Base-by-base conservation (phyloP, 2,329 filamentous ascomycete genomes). In the Aspergillus intermedius region DNA sequence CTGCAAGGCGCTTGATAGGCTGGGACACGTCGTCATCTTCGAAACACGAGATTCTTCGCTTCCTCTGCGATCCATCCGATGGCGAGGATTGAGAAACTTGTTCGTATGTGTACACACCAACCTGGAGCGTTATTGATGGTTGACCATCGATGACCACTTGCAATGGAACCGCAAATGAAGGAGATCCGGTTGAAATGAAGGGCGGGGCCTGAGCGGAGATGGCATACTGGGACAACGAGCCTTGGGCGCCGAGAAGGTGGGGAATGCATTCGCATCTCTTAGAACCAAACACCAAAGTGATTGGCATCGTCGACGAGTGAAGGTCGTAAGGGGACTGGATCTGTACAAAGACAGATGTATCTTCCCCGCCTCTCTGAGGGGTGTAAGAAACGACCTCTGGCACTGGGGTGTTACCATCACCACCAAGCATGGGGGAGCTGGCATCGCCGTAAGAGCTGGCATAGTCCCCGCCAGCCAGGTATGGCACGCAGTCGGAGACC, bases 291-390 rank as follows among this genome's bases (percentile, higher is more conserved):
- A 84, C 79, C 47, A 95, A 69, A 54, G 73, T 84, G 60, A 88
- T 83, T 45, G 76, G 54, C 9, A 63, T 74, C 59, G 74, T 77
- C 50, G 76, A 77, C 28, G 76, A 78, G 67, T 83, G 79, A 49
- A 95, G 71, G 62, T 95, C 86, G 71, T 87, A 88, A 51, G 84
- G 78, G 40, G 86, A 85, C 46, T 84, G 82, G 25, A 95, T 79
- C 63, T 87, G 85, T 54, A 95, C 77, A 51, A 80, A 78, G 8
- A 95, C 74, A 59, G 83, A 83, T 17, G 85, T 86, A 47, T 87
- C 86, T 61, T 80, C 78, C 30, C 76, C 70, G 40, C 90, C 91
- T 60, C 80, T 77, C 41, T 74, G 72, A 15, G 91, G 91, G 51
- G 82, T 78, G 66, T 80, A 88, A 50, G 85, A 85, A 50, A 83